Evolutionary conservation across 1,139 yeast genomes (phyloP).

Genomic region (Candida neerlandica): DNA sequence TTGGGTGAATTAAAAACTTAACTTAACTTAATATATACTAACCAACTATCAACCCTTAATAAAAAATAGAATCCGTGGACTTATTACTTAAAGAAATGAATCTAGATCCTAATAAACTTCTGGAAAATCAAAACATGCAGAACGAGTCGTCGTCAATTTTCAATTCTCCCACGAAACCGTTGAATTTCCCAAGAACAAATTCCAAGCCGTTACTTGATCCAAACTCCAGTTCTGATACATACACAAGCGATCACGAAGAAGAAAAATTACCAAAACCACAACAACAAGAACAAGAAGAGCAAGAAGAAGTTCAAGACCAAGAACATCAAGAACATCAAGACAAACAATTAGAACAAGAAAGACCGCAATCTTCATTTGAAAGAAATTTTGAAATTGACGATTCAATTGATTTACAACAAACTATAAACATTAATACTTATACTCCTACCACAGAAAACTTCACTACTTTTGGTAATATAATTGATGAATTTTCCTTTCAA

Average conservation of each 20-base stretch:
- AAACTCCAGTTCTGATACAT: conserved; percentile 48
- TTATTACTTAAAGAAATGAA: conserved; percentile 29
- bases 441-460: background rate
- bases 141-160: conserved; percentile 13
- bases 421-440: conserved; percentile 11
- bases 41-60: conserved; percentile 8
- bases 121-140: conserved; percentile 7
- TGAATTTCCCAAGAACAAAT: conserved; percentile 27
- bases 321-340: conserved; percentile 1
- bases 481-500: conserved; percentile 34
- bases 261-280: conserved; percentile 4
- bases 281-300: conserved; percentile 5
- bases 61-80: conserved; percentile 28
- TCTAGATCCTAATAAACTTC: conserved; percentile 15
- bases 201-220: conserved; percentile 24
- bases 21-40: conserved; percentile 9
- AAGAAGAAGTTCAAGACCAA: conserved; percentile 2
- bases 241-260: conserved; percentile 33
- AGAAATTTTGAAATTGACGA: conserved; percentile 32
- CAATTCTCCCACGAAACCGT: conserved; percentile 41
- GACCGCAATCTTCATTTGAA: conserved; percentile 22
- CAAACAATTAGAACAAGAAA: background rate
- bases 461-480: conserved; percentile 18
- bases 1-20: background rate
- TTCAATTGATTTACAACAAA: conserved; percentile 19